phyloP scores from a whole-genome alignment of 2,329 filamentous ascomycete genomes.

The Pseudocercospora ulei region DNA sequence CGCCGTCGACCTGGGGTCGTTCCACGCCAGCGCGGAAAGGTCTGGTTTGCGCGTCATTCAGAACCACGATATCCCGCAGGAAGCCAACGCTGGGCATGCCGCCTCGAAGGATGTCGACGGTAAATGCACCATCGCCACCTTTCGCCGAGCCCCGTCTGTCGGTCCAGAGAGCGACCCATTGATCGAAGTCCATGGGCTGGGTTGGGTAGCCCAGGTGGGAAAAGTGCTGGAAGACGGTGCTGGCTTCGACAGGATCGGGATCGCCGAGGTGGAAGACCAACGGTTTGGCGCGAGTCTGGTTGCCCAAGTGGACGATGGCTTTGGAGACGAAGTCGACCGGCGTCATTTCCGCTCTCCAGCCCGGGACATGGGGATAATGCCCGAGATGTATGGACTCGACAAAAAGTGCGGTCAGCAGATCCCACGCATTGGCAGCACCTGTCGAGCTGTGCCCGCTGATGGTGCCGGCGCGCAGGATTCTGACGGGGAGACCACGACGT shows the following conservation, averaged over 20 bases:
- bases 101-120: conserved; percentile 66
- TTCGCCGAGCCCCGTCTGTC: conserved; percentile 57
- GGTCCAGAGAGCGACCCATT: conserved; percentile 65
- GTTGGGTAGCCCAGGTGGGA: conserved; percentile 61
- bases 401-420: conserved; percentile 64
- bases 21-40: conserved; percentile 51
- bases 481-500: conserved; percentile 58
- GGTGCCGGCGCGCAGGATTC: conserved; percentile 63
- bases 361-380: conserved; percentile 58
- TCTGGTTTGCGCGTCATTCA: conserved; percentile 60
- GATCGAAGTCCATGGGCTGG: conserved; percentile 55
- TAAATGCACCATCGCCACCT: conserved; percentile 62
- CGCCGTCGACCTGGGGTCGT: conserved; percentile 58
- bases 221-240: conserved; percentile 55
- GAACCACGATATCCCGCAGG: conserved; percentile 59
- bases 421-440: conserved; percentile 67
- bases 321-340: conserved; percentile 72
- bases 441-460: conserved; percentile 68
- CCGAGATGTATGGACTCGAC: conserved; percentile 68
- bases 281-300: conserved; percentile 53
- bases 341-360: conserved; percentile 75
- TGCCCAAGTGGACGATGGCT: conserved; percentile 60
- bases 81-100: conserved; percentile 71
- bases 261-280: conserved; percentile 66
- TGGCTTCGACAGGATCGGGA: conserved; percentile 58